Conservation (phyloP, 1,284 basidiomycete species). For the Ceratobasidium theobromae region DNA sequence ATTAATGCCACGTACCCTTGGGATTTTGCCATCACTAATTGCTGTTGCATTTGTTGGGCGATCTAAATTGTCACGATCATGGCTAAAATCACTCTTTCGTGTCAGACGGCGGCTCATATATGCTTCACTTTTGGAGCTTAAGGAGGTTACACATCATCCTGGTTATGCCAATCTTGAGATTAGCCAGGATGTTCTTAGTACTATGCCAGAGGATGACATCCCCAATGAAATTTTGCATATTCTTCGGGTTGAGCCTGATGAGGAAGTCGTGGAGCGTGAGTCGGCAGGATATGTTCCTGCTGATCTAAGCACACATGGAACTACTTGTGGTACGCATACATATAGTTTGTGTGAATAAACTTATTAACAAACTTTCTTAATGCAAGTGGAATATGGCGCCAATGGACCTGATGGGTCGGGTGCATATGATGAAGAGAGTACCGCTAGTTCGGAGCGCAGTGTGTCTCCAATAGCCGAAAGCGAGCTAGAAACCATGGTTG, state of each 20-base stretch:
- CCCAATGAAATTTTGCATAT: slow-evolving; percentile 24
- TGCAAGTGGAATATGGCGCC: no score
- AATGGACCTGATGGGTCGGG: no score
- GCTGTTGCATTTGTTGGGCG: slow-evolving; percentile 44
- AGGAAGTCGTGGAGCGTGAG: slow-evolving; percentile 1
- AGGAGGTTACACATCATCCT: slow-evolving; percentile 17
- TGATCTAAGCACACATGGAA: no score
- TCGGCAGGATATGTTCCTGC: slow-evolving; percentile 7
- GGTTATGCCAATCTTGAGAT: slow-evolving; percentile 9
- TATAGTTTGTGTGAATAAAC: no score
- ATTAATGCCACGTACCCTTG: slow-evolving; percentile 42
- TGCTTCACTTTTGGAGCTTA: slow-evolving; percentile 36
- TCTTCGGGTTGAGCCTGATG: neutral
- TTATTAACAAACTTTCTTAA: no score
- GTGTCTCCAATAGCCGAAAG: no score
- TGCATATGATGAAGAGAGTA: no score
- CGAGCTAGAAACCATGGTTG: no score
- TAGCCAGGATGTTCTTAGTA: neutral
- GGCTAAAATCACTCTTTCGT: slow-evolving; percentile 39
- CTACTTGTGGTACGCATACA: no score
- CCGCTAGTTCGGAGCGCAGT: no score
- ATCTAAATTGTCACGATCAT: slow-evolving; percentile 39
- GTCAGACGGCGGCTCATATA: slow-evolving; percentile 39
- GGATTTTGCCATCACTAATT: slow-evolving; percentile 42
- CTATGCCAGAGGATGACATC: slow-evolving; percentile 33